A percentile compares a stretch with the other conserved stretches of the same genome.
Evolutionary conservation across 768 basidiomycete genomes (phyloP).

Genomic region (Suillus brevipes): DNA sequence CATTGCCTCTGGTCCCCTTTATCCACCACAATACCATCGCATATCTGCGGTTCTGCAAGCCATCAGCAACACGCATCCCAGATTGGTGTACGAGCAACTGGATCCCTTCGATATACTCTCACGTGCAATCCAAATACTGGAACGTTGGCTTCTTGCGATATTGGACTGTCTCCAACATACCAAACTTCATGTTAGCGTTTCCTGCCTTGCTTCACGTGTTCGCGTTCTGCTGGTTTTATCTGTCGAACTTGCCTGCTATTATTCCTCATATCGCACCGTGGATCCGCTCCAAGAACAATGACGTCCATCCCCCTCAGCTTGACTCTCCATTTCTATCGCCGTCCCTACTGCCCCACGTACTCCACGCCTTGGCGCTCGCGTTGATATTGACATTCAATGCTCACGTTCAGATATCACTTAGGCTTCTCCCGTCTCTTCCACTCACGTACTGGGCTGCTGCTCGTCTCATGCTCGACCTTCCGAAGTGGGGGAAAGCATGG

Average conservation of each 20-base stretch:
- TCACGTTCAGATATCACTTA: constrained; percentile 85
- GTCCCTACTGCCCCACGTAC: constrained; percentile 64
- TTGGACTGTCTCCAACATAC: constrained; percentile 80
- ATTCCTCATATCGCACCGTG: constrained; percentile 8
- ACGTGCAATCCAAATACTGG: constrained; percentile 89
- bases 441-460: constrained; percentile 87
- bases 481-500: constrained; percentile 59
- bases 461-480: constrained; percentile 53
- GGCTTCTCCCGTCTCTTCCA: constrained; percentile 75
- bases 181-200: constrained; percentile 80
- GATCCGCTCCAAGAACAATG: constrained; percentile 1
- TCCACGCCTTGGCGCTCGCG: constrained; percentile 69
- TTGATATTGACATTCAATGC: constrained; percentile 71
- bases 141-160: constrained; percentile 81
- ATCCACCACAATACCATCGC: constrained; percentile 67
- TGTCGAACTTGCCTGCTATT: constrained; percentile 12
- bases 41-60: constrained; percentile 65
- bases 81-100: constrained; percentile 61
- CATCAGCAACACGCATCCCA: constrained; percentile 21
- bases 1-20: constrained; percentile 64
- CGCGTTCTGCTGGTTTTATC: constrained; percentile 28
- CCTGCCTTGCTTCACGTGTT: constrained; percentile 64
- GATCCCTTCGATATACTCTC: constrained; percentile 74
- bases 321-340: constrained; percentile 38
- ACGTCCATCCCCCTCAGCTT: constrained; percentile 4